phyloP scores from a whole-genome alignment of 331 rosid species.

The Rosa hybrid region DNA sequence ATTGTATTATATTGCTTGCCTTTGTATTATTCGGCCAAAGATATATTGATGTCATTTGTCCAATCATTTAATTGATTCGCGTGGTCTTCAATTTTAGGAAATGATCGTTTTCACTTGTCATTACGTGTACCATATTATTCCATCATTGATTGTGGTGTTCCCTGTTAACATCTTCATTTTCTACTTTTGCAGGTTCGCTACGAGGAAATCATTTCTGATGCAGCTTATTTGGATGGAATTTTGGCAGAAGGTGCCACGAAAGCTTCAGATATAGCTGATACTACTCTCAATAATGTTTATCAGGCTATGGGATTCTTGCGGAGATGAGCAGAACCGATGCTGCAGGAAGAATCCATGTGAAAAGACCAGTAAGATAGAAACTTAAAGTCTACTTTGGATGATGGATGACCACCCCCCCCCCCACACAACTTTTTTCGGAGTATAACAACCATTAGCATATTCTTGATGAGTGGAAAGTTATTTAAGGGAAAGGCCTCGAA shows the following conservation, averaged over 20 bases:
- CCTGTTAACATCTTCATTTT: conserved; percentile 12
- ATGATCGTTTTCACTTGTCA: conserved; percentile 8
- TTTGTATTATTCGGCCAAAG: conserved; percentile 4
- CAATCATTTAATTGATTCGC: conserved; percentile 15
- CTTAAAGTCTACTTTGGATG: conserved; percentile 34
- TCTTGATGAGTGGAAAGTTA: conserved; percentile 30
- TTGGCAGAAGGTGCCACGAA: conserved; percentile 77
- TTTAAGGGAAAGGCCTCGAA: conserved; percentile 30
- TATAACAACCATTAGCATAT: conserved; percentile 33
- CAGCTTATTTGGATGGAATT: conserved; percentile 77
- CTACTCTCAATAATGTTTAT: conserved; percentile 68
- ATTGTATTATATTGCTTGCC: neutral
- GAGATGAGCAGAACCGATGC: conserved; percentile 43
- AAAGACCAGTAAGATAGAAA: conserved; percentile 35
- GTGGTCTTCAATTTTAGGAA: neutral
- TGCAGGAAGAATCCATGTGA: conserved; percentile 27
- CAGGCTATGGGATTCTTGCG: conserved; percentile 91
- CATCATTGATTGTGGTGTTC: conserved; percentile 12
- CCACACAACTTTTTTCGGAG: conserved; percentile 23
- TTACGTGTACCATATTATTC: conserved; percentile 9
- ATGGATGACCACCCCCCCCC: conserved; percentile 22
- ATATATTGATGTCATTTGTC: neutral
- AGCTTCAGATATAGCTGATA: conserved; percentile 80
- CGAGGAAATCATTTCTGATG: conserved; percentile 71
- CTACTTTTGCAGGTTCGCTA: conserved; percentile 69